A percentile compares a stretch with the other conserved stretches of the same genome.
Evolutionary conservation across 2,329 filamentous ascomycete species (phyloP).

Genomic region (Alternaria dauci): DNA sequence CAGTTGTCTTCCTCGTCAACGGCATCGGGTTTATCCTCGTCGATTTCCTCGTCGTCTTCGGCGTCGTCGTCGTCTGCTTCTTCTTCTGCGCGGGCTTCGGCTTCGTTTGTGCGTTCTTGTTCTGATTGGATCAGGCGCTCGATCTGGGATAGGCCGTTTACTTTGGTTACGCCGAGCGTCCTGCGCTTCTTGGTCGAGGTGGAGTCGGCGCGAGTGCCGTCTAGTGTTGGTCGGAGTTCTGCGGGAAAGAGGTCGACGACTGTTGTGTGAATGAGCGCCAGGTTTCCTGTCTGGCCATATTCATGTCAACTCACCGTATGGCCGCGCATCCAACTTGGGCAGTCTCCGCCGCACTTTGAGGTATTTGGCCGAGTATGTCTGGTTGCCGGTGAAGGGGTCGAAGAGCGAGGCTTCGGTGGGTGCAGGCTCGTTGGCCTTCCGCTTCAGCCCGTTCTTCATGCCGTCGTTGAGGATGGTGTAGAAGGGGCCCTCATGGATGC

Average conservation of each 20-base stretch:
- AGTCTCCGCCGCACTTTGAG: conserved; percentile 63
- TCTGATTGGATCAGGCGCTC: conserved; percentile 55
- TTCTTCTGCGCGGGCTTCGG: conserved; percentile 57
- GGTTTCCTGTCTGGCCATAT: not conserved
- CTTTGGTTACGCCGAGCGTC: conserved; percentile 44
- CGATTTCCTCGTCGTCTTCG: conserved; percentile 57
- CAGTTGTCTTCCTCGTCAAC: conserved; percentile 66
- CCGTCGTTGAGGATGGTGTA: conserved; percentile 64
- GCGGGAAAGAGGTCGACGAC: conserved; percentile 67
- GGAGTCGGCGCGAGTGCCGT: conserved; percentile 41
- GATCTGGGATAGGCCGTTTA: conserved; percentile 43
- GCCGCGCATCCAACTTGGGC: conserved; percentile 62
- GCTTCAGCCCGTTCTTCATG: conserved; percentile 53
- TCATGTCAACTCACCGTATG: conserved; percentile 59
- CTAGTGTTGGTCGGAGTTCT: conserved; percentile 65
- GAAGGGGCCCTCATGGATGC: conserved; percentile 67
- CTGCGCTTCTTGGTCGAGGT: conserved; percentile 43
- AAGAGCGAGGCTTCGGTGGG: conserved; percentile 53
- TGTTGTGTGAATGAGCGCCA: conserved; percentile 34
- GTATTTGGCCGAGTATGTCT: conserved; percentile 67
- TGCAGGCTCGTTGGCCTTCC: conserved; percentile 50
- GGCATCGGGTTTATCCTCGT: conserved; percentile 62
- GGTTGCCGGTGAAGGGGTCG: conserved; percentile 69
- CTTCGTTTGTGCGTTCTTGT: conserved; percentile 54
- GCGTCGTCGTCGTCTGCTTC: conserved; percentile 54